Evolutionary conservation across 2,329 filamentous ascomycete species (phyloP), one percentile per base, ranked within the genome.

Genomic region (Colletotrichum costaricense): DNA sequence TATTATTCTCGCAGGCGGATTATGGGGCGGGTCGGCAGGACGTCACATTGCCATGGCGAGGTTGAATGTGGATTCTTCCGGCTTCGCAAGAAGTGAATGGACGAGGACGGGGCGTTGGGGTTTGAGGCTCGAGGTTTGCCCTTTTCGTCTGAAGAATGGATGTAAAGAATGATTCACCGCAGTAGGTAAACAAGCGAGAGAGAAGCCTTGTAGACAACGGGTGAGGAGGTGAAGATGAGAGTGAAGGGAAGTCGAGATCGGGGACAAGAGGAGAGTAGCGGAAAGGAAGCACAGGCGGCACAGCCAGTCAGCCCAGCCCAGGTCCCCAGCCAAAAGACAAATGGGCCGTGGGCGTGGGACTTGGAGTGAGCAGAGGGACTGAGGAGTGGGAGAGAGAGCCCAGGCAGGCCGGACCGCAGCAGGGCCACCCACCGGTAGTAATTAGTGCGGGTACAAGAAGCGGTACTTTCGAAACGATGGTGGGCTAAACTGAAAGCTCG

Each of bases 21-120:
- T 69, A 68, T 74, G 72, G 69, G 59, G 54, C 72, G 63, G 68
- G 49, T 55, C 56, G 66, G 60, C 70, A 74, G 73, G 70, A 74
- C 73, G 73, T 74, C 73, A 74, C 65, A 70, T 70, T 42, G 56
- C 59, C 64, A 74, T 72, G 63, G 68, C 58, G 33, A 58, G 69
- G 69, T 63, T 24, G 69, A 56, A 46, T 42, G 24, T 58, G 35
- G 57, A 28, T 38, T 64, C 55, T 65, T 57, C 59, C 59, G 55
- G 63, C 33, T 55, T 73, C 60, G 59, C 63, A 55, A 46, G 66
- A 58, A 60, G 69, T 72, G 42, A 55, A 65, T 42, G 72, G 30
- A 72, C 30, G 16, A 62, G 35, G 28, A 35, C 42, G 62, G 46
- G 38, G 38, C 9, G 62, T 14, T 55, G 62, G 35, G 49, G 22